Evolutionary conservation across 805 yeast species (phyloP).

Genomic region (Spathaspora gorwiae): DNA sequence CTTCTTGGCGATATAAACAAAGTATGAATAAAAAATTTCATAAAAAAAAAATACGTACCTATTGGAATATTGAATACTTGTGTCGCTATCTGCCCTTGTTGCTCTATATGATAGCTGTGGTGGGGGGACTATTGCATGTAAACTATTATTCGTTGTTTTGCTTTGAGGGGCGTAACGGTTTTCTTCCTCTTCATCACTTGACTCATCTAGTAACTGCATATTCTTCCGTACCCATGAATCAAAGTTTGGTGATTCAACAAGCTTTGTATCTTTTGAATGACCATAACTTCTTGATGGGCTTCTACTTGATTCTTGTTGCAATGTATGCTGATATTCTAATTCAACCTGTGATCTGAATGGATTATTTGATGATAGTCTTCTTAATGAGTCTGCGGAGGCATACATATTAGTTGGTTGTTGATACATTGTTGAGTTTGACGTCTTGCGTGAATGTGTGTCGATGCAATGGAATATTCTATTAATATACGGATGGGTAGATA

Average conservation of each 20-base stretch:
- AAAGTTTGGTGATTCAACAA: conserved; percentile 28
- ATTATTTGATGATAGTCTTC: conserved; percentile 59
- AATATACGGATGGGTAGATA: too few species aligned
- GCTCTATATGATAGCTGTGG: conserved; percentile 20
- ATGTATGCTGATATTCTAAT: conserved; percentile 5
- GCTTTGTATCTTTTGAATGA: not conserved
- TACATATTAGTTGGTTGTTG: conserved; percentile 34
- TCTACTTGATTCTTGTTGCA: conserved; percentile 1
- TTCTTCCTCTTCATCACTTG: conserved; percentile 30
- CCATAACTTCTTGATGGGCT: not conserved
- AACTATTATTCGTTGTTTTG: conserved; percentile 1
- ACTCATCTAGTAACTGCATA: conserved; percentile 35
- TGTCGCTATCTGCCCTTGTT: conserved; percentile 31
- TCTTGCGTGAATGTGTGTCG: not conserved
- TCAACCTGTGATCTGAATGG: conserved; percentile 54
- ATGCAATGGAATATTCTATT: too few species aligned
- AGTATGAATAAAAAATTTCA: too few species aligned
- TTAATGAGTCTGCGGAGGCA: conserved; percentile 30
- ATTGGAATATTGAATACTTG: conserved; percentile 27
- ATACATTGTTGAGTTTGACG: conserved; percentile 28
- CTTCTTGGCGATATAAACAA: too few species aligned
- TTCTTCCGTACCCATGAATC: conserved; percentile 56
- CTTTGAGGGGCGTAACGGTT: conserved; percentile 1
- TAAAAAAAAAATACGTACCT: conserved; percentile 4
- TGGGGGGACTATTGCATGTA: not conserved